phyloP scores from a whole-genome alignment of 106 monocot species.

The Phalaenopsis equestris region DNA sequence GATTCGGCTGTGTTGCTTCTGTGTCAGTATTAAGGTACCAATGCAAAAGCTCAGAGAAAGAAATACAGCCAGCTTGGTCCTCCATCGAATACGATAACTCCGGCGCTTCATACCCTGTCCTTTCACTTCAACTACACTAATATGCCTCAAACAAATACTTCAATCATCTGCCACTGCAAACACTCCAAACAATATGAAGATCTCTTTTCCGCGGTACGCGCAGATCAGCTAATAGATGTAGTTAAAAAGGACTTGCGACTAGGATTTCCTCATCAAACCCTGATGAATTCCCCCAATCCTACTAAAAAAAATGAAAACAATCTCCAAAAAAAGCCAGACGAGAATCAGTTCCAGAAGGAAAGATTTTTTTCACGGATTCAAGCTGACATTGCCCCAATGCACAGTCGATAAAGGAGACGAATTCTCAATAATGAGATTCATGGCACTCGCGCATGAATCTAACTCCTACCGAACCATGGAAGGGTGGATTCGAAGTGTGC shows the following conservation, averaged over 20 bases:
- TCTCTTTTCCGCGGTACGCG: neutral
- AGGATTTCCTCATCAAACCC: neutral
- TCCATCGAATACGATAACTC: slow-evolving; percentile 24
- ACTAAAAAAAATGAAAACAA: neutral
- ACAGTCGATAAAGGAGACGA: neutral
- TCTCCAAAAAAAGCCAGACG: too few species aligned
- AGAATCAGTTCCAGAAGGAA: neutral
- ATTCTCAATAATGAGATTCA: neutral
- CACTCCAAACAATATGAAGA: neutral
- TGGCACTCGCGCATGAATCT: neutral
- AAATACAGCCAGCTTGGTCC: slow-evolving; percentile 16
- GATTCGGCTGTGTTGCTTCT: slow-evolving; percentile 18
- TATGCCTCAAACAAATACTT: too few species aligned
- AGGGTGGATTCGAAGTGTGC: neutral
- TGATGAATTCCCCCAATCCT: neutral
- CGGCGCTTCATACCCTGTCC: slow-evolving; percentile 50
- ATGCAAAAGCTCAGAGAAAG: slow-evolving; percentile 44
- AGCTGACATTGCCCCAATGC: neutral
- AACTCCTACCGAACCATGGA: neutral
- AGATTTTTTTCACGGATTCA: neutral
- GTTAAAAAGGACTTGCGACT: neutral
- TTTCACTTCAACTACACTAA: slow-evolving; percentile 5
- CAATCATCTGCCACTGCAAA: neutral
- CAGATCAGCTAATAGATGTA: neutral
- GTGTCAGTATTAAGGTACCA: slow-evolving; percentile 29